Base-by-base conservation (phyloP, 768 basidiomycete species). In the Lactifluus hygrophoroides region DNA sequence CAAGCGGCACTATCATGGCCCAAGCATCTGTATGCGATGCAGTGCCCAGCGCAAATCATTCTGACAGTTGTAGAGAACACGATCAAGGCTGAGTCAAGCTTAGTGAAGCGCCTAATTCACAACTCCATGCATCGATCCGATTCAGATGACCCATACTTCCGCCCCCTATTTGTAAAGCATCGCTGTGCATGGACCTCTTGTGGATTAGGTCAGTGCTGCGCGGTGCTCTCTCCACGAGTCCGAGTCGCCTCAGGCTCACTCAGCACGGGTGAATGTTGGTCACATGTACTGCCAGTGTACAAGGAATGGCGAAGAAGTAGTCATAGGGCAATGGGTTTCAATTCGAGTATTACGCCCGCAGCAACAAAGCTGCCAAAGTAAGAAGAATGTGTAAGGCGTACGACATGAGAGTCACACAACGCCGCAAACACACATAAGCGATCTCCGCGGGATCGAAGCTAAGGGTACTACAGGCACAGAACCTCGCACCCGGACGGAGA, bases 11-110 rank as follows among this genome's bases (percentile, higher is more conserved):
- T 16, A n/a, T 10, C 19, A 11, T 17, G 4, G 38, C n/a, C 21
- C 37, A 48, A 55, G 27, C 45, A 11, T 28, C 27, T 48, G 47
- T 48, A 57, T 27, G 51, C 32, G 21, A 52, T 46, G 19, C 19
- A 16, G n/a, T 17, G 51, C 23, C 28, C 9, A 1, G 17, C 17
- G 27, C 8, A 6, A 25, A 17, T 8, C 23, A 8, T 34, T 42
- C 28, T 32, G 43, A 43, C 27, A 35, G 14, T 19, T 6, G 4
- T 10, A 32, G 1, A 19, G 9, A 2, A 38, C 30, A 35, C 40
- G 17, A 40, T 30, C 9, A 37, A n/a, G 19, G 38, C 32, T 54
- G 57, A 54, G 57, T 58, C 57, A 58, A 43, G 17, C 19, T 27
- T 3, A 27, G 45, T 8, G 13, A 23, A 21, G 30, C 51, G 45